Percentiles rank a stretch among this genome's conserved stretches.
Conservation (phyloP, 1,139 yeast species). For the Komagataea norvegica region DNA sequence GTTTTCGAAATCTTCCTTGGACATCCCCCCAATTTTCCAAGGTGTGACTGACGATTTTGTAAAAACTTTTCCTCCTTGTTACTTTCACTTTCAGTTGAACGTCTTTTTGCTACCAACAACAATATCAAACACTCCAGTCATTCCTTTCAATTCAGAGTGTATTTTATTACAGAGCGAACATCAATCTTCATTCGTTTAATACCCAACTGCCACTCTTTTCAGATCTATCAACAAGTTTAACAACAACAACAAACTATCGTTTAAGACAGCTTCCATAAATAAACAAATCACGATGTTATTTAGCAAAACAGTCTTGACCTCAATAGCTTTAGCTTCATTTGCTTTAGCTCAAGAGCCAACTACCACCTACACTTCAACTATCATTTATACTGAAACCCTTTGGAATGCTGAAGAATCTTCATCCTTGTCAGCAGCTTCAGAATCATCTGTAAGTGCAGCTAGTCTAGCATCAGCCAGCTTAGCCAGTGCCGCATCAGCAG, state of each 20-base stretch:
- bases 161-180: not conserved
- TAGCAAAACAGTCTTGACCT: constrained; percentile 18
- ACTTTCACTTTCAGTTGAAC: not conserved
- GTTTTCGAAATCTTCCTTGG: not conserved
- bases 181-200: not conserved
- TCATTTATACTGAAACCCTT: constrained; percentile 22
- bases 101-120: not conserved
- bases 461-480: constrained; percentile 9
- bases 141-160: constrained; percentile 13
- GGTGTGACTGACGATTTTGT: not conserved
- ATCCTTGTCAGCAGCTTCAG: constrained; percentile 14
- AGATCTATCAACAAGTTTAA: too few relatives aligned
- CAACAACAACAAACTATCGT: not conserved
- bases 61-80: constrained; percentile 1
- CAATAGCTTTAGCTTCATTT: constrained; percentile 21
- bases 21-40: too few relatives aligned
- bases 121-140: constrained; percentile 10
- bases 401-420: constrained; percentile 25
- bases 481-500: constrained; percentile 12
- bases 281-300: constrained; percentile 18
- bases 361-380: constrained; percentile 26
- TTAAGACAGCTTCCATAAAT: not conserved
- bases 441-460: constrained; percentile 11
- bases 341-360: constrained; percentile 22
- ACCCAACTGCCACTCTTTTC: too few relatives aligned